A percentile compares a stretch with the other conserved stretches of the same genome.
phyloP scores from a whole-genome alignment of 345 rosid genomes.

The Adansonia digitata region DNA sequence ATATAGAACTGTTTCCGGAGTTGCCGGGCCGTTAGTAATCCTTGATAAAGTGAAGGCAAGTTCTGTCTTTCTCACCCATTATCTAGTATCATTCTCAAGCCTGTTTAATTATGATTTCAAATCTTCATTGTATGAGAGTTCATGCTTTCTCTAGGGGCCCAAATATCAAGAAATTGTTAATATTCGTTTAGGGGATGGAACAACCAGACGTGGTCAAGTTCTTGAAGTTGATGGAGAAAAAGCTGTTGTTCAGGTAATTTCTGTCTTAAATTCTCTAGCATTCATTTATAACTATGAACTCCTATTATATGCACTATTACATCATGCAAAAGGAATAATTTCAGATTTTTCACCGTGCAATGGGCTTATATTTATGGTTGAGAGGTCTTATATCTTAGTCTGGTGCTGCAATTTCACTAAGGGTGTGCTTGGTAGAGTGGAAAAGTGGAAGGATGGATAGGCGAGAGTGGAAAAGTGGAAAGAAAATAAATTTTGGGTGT shows the following conservation, averaged over 20 bases:
- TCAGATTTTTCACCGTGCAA: not conserved
- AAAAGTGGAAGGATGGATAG: too few relatives aligned
- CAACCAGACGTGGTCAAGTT: slow-evolving; percentile 89
- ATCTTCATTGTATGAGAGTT: not conserved
- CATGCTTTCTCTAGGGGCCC: slow-evolving; percentile 53
- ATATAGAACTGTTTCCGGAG: slow-evolving; percentile 94
- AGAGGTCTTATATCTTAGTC: not conserved
- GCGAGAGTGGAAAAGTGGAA: too few relatives aligned
- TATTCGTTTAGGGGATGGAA: slow-evolving; percentile 85
- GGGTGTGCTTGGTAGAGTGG: too few relatives aligned
- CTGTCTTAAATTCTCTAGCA: not conserved
- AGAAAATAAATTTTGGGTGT: too few relatives aligned
- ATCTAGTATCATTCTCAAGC: not conserved
- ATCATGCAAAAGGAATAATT: not conserved
- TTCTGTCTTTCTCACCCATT: not conserved
- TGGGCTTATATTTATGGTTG: not conserved
- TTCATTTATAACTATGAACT: not conserved
- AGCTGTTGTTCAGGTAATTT: slow-evolving; percentile 83
- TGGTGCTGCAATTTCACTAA: not conserved
- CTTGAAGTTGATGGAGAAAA: slow-evolving; percentile 97
- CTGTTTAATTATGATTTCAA: not conserved
- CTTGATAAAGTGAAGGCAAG: slow-evolving; percentile 93
- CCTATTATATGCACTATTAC: not conserved
- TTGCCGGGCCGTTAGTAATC: slow-evolving; percentile 96
- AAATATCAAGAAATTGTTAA: slow-evolving; percentile 95